Evolutionary conservation across 2,329 filamentous ascomycete species (phyloP).

Genomic region (Claviceps sp.): DNA sequence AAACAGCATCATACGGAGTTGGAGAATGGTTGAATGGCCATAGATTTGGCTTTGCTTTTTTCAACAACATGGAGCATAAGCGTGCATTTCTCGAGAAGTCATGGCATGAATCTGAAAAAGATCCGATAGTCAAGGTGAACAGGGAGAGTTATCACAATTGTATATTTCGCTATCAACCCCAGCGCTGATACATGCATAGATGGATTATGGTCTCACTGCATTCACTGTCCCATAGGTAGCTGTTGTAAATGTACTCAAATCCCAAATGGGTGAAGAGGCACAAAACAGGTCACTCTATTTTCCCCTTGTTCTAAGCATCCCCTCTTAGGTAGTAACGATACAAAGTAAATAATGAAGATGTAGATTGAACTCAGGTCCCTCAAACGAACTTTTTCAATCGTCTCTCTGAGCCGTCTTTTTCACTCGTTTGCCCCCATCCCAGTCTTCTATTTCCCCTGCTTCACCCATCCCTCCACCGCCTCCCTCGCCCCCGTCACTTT

Average conservation of each 20-base stretch:
- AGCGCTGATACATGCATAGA: too few species aligned
- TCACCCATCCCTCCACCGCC: slow-evolving; percentile 76
- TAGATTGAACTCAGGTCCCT: neutral
- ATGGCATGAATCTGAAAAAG: too few species aligned
- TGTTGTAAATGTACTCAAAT: neutral
- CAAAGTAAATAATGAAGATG: slow-evolving; percentile 10
- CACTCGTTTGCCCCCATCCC: slow-evolving; percentile 1
- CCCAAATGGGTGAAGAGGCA: neutral
- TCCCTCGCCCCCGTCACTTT: slow-evolving; percentile 67
- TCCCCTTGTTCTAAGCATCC: neutral
- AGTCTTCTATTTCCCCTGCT: slow-evolving; percentile 59
- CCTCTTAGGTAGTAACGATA: slow-evolving; percentile 23
- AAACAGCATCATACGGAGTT: neutral
- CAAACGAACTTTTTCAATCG: neutral
- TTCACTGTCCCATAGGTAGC: neutral
- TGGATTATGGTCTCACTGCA: too few species aligned
- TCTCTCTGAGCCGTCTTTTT: neutral
- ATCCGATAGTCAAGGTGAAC: too few species aligned
- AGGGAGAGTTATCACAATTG: too few species aligned
- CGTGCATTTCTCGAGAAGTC: neutral
- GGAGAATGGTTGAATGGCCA: neutral
- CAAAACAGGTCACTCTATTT: neutral
- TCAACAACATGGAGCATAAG: neutral
- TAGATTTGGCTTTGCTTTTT: too few species aligned
- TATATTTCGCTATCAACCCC: too few species aligned